These are phyloP conservation scores for Clavulina sp. DNA, from an alignment of 768 basidiomycete genomes.

Conservation along the genomic window DNA sequence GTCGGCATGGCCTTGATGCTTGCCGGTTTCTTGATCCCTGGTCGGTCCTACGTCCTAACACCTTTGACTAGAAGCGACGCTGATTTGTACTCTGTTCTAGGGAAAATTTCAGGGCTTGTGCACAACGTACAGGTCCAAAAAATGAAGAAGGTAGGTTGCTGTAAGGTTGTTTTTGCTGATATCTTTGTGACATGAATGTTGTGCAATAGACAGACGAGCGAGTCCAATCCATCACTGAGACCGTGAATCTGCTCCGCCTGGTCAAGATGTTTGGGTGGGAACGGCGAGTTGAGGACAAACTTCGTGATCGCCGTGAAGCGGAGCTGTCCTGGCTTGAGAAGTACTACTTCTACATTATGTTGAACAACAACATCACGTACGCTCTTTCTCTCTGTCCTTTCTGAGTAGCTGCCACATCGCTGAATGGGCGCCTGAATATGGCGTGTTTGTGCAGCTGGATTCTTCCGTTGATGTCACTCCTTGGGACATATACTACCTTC, in stretches of 20 bases:
- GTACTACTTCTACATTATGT: slow-evolving; percentile 31
- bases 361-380: slow-evolving; percentile 29
- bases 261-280: slow-evolving; percentile 48
- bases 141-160: slow-evolving; percentile 27
- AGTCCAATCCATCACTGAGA: no score
- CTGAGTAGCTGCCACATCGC: no score
- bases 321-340: slow-evolving; percentile 41
- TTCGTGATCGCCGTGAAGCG: slow-evolving; percentile 39
- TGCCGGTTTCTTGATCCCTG: slow-evolving; percentile 37
- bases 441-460: no score
- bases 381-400: no score
- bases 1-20: slow-evolving; percentile 38
- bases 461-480: no score
- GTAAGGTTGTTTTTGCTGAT: neutral
- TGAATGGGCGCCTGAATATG: no score
- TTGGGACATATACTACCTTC: no score
- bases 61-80: no score
- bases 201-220: no score
- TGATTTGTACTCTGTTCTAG: no score
- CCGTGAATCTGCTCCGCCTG: slow-evolving; percentile 41
- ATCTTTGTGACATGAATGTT: no score
- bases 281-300: slow-evolving; percentile 29
- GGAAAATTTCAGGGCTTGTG: slow-evolving; percentile 29
- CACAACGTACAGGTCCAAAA: slow-evolving; percentile 31
- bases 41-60: no score